Percentiles rank a stretch among this genome's conserved stretches.
These are phyloP conservation scores for Luffa acutangula DNA, from an alignment of 306 rosid genomes.

Conservation along the genomic window DNA sequence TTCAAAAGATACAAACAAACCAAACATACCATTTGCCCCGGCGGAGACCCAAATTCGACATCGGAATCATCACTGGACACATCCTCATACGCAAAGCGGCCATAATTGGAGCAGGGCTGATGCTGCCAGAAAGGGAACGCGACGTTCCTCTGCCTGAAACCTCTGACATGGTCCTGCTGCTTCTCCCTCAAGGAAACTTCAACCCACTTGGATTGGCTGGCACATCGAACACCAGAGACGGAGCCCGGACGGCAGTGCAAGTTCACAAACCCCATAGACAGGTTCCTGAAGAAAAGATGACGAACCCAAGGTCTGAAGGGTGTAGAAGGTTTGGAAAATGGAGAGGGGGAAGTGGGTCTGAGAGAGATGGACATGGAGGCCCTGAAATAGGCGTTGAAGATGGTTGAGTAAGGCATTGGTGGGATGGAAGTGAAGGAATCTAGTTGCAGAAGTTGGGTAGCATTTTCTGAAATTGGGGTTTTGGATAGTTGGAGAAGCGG, in stretches of 20 bases:
- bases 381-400: slow-evolving; percentile 33
- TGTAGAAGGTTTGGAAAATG: background rate
- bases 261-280: slow-evolving; percentile 1
- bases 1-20: background rate
- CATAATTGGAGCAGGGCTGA: slow-evolving; percentile 41
- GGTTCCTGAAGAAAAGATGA: slow-evolving; percentile 11
- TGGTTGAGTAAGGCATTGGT: slow-evolving; percentile 36
- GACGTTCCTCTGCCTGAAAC: slow-evolving; percentile 16
- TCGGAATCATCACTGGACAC: slow-evolving; percentile 64
- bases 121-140: slow-evolving; percentile 37
- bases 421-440: background rate
- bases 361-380: slow-evolving; percentile 31
- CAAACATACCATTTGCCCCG: slow-evolving; percentile 42
- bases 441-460: slow-evolving; percentile 13
- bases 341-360: slow-evolving; percentile 5
- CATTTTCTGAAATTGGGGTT: slow-evolving; percentile 20
- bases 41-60: slow-evolving; percentile 31
- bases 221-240: slow-evolving; percentile 18
- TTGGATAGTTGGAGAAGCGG: background rate
- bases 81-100: slow-evolving; percentile 61
- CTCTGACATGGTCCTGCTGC: background rate
- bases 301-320: slow-evolving; percentile 12
- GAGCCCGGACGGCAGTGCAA: slow-evolving; percentile 8
- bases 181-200: slow-evolving; percentile 21
- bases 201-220: slow-evolving; percentile 13